Percentiles rank a stretch among this genome's conserved stretches.
Conservation (phyloP, 345 rosid species). For the Citrus hindsii region DNA sequence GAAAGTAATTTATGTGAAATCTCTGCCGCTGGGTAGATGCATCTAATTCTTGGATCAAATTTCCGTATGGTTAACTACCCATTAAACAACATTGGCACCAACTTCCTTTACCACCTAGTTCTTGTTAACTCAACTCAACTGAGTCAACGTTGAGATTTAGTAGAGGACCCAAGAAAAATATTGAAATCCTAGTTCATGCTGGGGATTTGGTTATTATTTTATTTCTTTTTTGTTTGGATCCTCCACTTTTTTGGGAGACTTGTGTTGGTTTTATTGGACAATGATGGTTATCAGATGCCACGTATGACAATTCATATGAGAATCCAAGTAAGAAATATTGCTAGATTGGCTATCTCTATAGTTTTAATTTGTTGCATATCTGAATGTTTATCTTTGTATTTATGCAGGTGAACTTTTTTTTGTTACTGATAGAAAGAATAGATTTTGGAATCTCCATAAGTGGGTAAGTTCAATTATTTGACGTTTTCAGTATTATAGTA, state of each 20-base stretch:
- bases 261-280: background rate
- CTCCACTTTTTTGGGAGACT: background rate
- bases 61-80: background rate
- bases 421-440: slow-evolving; percentile 64
- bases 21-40: background rate
- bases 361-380: background rate
- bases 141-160: background rate
- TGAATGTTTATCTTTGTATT: slow-evolving; percentile 9
- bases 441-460: slow-evolving; percentile 94
- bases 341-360: background rate
- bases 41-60: background rate
- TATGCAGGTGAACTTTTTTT: slow-evolving; percentile 89
- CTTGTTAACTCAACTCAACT: background rate
- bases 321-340: background rate
- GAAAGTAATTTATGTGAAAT: background rate
- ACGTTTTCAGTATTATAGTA: background rate
- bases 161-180: background rate
- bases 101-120: background rate
- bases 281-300: background rate
- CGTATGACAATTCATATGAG: background rate
- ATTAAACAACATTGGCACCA: background rate
- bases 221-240: background rate
- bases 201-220: background rate
- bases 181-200: background rate
- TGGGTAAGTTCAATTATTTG: slow-evolving; percentile 54